Conservation (phyloP, 805 yeast species). For the Kazachstania bromeliacearum region DNA sequence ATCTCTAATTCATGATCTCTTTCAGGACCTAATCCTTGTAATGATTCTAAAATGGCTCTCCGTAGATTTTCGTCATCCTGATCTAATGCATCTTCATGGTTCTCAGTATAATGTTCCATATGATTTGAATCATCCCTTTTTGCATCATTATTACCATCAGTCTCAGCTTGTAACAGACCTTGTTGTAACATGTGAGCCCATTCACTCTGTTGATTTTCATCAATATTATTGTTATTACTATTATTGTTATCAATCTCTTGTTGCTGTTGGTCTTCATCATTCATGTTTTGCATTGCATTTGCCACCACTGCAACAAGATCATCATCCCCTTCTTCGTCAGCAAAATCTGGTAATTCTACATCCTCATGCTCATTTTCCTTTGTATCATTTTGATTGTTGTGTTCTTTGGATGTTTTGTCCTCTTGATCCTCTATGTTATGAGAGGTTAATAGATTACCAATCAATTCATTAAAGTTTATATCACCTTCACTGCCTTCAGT, state of each 20-base stretch:
- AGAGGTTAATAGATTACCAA: constrained; percentile 25
- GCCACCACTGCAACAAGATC: constrained; percentile 34
- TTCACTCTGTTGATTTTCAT: constrained; percentile 13
- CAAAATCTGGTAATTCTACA: constrained; percentile 19
- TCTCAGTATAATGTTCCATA: constrained; percentile 1
- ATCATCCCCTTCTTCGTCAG: constrained; percentile 15
- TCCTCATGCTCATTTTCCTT: constrained; percentile 6
- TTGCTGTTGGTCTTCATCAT: constrained; percentile 2
- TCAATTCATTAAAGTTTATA: constrained; percentile 26
- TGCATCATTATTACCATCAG: constrained; percentile 2
- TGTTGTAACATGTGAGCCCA: constrained; percentile 28
- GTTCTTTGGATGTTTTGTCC: neutral
- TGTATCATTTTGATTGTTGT: constrained; percentile 1
- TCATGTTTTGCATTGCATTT: constrained; percentile 30
- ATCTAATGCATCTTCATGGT: constrained; percentile 15
- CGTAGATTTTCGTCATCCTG: constrained; percentile 29
- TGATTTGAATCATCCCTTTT: neutral
- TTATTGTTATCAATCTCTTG: neutral
- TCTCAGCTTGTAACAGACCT: constrained; percentile 15
- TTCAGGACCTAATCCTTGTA: constrained; percentile 15
- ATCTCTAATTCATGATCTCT: constrained; percentile 8
- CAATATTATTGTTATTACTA: constrained; percentile 1
- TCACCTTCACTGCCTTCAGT: constrained; percentile 14
- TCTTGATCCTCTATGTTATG: constrained; percentile 13
- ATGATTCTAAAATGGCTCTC: constrained; percentile 26